Conservation (phyloP, 345 rosid genomes). For the Firmiana major region DNA sequence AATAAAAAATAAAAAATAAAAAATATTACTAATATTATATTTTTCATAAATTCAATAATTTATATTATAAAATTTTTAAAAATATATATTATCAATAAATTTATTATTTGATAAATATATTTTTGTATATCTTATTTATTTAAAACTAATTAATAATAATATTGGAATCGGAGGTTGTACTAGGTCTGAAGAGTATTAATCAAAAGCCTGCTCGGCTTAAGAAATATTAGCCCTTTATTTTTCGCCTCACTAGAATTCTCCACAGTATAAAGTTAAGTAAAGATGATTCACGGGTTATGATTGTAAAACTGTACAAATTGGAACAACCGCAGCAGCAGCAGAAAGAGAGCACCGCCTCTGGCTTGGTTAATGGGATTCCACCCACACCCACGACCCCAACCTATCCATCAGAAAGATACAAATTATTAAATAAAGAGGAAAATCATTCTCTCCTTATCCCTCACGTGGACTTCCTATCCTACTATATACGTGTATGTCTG, state of each 20-base stretch:
- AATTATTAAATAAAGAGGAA: not conserved
- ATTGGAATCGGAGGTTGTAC: not conserved
- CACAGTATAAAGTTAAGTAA: no score
- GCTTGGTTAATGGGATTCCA: not conserved
- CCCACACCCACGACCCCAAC: not conserved
- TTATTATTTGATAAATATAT: no score
- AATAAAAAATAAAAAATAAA: no score
- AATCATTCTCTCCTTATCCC: not conserved
- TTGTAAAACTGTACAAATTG: not conserved
- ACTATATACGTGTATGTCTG: conserved; percentile 19
- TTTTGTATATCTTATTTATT: no score
- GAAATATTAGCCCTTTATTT: not conserved
- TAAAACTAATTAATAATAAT: no score
- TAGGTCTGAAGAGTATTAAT: not conserved
- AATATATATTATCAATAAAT: no score
- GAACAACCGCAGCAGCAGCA: not conserved
- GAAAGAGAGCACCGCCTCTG: not conserved
- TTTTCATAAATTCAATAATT: no score
- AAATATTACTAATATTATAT: no score
- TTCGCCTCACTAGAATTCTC: no score
- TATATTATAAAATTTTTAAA: no score
- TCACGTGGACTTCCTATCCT: not conserved
- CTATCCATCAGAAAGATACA: not conserved
- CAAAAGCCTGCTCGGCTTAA: not conserved
- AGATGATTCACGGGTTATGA: not conserved